These are phyloP conservation scores for Penicillium olsonii DNA, from an alignment of 2,329 filamentous ascomycete genomes.

Conservation along the genomic window DNA sequence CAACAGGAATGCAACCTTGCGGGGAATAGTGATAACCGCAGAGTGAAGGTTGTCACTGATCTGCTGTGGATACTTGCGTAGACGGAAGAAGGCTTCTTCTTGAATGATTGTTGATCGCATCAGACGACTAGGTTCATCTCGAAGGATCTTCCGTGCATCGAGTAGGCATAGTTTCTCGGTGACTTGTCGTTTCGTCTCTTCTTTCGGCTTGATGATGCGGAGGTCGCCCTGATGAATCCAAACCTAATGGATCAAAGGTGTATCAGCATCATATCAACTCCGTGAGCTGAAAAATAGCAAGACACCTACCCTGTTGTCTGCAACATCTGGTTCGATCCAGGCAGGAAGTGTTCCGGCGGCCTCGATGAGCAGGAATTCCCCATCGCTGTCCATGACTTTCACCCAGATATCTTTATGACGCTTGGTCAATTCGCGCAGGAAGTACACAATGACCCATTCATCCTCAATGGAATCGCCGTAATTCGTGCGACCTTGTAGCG, in stretches of 20 bases:
- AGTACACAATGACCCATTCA: constrained; percentile 93
- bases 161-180: constrained; percentile 58
- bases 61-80: constrained; percentile 78
- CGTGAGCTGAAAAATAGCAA: background rate
- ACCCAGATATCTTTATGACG: constrained; percentile 76
- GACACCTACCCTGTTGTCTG: constrained; percentile 67
- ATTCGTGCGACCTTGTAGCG: constrained; percentile 75
- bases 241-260: constrained; percentile 49
- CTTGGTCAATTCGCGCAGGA: constrained; percentile 78
- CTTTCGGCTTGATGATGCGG: constrained; percentile 64
- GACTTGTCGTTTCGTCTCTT: constrained; percentile 46
- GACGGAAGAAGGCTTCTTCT: constrained; percentile 84
- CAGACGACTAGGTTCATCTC: constrained; percentile 57
- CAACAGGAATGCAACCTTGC: constrained; percentile 78
- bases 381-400: constrained; percentile 81
- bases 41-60: constrained; percentile 76
- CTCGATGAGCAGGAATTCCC: constrained; percentile 93
- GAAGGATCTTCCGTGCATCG: constrained; percentile 66
- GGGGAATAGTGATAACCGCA: constrained; percentile 71
- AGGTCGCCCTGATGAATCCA: constrained; percentile 84
- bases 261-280: background rate
- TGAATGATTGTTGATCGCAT: constrained; percentile 75
- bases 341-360: constrained; percentile 82
- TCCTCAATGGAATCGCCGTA: constrained; percentile 96
- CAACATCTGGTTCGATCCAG: constrained; percentile 91